Base-by-base conservation (phyloP, 331 rosid genomes). In the Rhamnella rubrinervis region DNA sequence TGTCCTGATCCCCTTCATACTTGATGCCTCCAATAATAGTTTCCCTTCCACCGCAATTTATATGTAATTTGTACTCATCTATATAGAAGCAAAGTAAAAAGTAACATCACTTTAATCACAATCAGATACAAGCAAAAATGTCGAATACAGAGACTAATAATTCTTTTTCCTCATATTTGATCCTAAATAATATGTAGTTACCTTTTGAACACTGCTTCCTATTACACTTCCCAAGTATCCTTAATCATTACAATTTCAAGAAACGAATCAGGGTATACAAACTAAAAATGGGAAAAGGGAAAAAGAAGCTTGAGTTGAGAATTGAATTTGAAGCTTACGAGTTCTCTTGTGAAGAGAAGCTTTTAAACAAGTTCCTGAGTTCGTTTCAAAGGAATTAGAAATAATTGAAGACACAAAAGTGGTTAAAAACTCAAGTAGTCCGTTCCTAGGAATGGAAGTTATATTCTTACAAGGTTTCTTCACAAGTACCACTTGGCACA, bases 331-430 rank as follows among this genome's bases (percentile, higher is more conserved):
- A 40, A 40, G 65, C 80, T 16, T 75, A 75, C 80, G 46, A 21
- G 49, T 68, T 62, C 20, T 75, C 31, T 46, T 8, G 47, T 0
- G 62, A 17, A 21, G 55, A 75, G 62, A 68, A 61, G 60, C 80
- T 47, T 68, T 59, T 55, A 64, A 75, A 75, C n/a, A 57, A 55
- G 62, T 75, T 75, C 49, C 80, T 75, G 80, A 75, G 63, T 55
- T 40, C 13, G 8, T 40, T 40, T 40, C 13, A 40, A 40, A 40
- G 3, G 47, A 40, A 40, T 40, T 40, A 40, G 47, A 40, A 40
- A 11, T 40, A 40, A 40, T 40, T 40, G 46, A 62, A 56, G 40
- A 25, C 37, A n/a, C 5, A 41, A 40, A 4, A 0, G 1, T 46
- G 68, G 55, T 39, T n/a, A 9, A 18, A 41, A 38, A 63, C 15